A percentile compares a stretch with the other conserved stretches of the same genome.
Evolutionary conservation across 768 basidiomycete genomes (phyloP).

Genomic region (Chalciporus piperatus): DNA sequence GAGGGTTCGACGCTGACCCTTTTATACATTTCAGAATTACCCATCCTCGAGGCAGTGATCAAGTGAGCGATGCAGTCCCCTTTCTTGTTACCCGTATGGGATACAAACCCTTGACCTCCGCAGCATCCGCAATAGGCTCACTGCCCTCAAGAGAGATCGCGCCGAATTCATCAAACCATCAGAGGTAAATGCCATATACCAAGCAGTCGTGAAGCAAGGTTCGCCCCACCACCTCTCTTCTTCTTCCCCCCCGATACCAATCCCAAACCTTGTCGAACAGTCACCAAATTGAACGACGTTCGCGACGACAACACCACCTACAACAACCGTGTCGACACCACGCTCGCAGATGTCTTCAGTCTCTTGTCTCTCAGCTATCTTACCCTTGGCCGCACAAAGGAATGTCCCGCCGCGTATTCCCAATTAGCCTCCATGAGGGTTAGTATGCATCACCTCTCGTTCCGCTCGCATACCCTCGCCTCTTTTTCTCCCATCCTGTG

Average conservation of each 20-base stretch:
- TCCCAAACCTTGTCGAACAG: conserved; percentile 36
- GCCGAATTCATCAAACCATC: conserved; percentile 90
- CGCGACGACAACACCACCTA: conserved; percentile 72
- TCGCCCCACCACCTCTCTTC: conserved; percentile 22
- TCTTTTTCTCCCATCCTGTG: conserved; percentile 8
- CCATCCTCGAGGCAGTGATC: conserved; percentile 92
- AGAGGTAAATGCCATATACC: conserved; percentile 92
- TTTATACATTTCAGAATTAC: conserved; percentile 61
- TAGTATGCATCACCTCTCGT: conserved; percentile 37
- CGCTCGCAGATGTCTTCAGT: conserved; percentile 93
- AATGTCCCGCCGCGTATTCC: conserved; percentile 92
- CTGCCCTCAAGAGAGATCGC: conserved; percentile 90
- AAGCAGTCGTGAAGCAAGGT: conserved; percentile 93
- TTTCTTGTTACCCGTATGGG: conserved; percentile 13
- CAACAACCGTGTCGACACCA: conserved; percentile 92
- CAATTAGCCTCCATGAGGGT: conserved; percentile 96
- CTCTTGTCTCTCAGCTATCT: conserved; percentile 96
- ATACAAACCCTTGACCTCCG: conserved; percentile 21
- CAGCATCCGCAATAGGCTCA: conserved; percentile 93
- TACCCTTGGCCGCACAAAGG: conserved; percentile 93
- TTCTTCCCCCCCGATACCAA: not conserved
- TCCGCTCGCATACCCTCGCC: not conserved
- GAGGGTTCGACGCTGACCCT: conserved; percentile 15
- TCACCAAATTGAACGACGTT: conserved; percentile 89
- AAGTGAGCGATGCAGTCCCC: conserved; percentile 54